Evolutionary conservation across 2,329 filamentous ascomycete species (phyloP).

Genomic region (Coniella lustricola): DNA sequence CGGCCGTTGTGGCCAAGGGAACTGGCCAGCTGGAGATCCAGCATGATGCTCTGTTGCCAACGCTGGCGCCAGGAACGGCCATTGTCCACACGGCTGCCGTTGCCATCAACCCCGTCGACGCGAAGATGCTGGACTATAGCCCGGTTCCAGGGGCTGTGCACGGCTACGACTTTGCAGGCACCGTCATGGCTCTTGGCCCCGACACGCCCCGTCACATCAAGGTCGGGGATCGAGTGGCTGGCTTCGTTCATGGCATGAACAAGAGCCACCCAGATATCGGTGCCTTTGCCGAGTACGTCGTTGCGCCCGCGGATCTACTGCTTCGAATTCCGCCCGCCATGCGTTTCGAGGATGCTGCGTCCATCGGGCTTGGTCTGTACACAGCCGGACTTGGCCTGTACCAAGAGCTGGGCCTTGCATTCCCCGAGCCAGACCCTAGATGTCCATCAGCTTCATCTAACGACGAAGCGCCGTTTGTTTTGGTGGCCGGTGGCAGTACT

Average conservation of each 20-base stretch:
- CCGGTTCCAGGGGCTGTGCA: conserved; percentile 22
- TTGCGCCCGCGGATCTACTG: not conserved
- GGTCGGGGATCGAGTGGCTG: not conserved
- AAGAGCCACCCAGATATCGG: not conserved
- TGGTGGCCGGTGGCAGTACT: not conserved
- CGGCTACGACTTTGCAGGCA: conserved; percentile 29
- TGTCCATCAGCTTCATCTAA: not conserved
- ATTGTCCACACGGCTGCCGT: conserved; percentile 23
- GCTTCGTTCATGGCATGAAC: not conserved
- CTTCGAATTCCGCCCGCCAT: not conserved
- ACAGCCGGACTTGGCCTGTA: not conserved
- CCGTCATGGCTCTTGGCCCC: conserved; percentile 22
- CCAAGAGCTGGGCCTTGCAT: conserved; percentile 16
- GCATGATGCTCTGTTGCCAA: not conserved
- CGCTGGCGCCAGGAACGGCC: conserved; percentile 3
- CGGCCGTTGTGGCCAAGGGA: not conserved
- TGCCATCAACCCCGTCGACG: conserved; percentile 29
- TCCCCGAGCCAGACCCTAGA: conserved; percentile 8
- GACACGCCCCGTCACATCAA: not conserved
- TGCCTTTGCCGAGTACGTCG: not conserved
- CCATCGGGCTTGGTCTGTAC: not conserved
- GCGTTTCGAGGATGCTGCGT: not conserved
- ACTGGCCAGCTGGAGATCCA: not conserved
- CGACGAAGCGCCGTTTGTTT: not conserved
- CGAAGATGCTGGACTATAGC: conserved; percentile 25